Evolutionary conservation across 2,329 filamentous ascomycete species (phyloP), one percentile per base, ranked within the genome.

Genomic region (Cladosporium sp.): DNA sequence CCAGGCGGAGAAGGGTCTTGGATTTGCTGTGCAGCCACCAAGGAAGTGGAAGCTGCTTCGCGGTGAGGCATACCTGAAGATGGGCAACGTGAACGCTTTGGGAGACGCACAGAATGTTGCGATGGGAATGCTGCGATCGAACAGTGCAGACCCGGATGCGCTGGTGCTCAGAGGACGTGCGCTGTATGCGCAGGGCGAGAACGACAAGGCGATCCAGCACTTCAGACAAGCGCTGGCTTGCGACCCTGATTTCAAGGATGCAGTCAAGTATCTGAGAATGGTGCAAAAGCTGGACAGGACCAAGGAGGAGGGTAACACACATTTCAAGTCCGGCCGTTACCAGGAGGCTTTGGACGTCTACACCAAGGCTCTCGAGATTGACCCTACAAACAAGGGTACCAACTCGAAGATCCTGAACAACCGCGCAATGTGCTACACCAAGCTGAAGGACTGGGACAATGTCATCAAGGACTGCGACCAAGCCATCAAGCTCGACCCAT

Each of bases 331-430:
- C 48, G 86, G 86, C 54, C 80, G 84, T 52, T 93, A 84, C 72
- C 82, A 88, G 63, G 75, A 83, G 46, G 93, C 93, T 22, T 84
- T 95, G 50, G 83, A 91, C 50, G 85, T 89, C 59, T 98, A 96
- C 71, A 83, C 83, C 2, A 75, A 85, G 54, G 92, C 92, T 38
- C 75, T 98, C 29, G 83, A 85, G 41, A 82, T 98, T 41, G 93
- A 98, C 68, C 86, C 91, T 0, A 67, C 78, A 49, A 97, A 97
- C 78, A 88, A 88, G 71, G 85, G 87, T 62, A 95, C 88, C 60
- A 97, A 97, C 70, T 86, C 92, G 16, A 97, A 97, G 77, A 82
- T 97, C 42, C 78, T 95, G 43, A 90, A 95, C 69, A 98, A 98
- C 75, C 81, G 93, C 54, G 93, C 93, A 1, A 78, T 94, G 62